These are phyloP conservation scores for Yarrowia osloensis DNA, from an alignment of 805 yeast genomes.

Conservation along the genomic window DNA sequence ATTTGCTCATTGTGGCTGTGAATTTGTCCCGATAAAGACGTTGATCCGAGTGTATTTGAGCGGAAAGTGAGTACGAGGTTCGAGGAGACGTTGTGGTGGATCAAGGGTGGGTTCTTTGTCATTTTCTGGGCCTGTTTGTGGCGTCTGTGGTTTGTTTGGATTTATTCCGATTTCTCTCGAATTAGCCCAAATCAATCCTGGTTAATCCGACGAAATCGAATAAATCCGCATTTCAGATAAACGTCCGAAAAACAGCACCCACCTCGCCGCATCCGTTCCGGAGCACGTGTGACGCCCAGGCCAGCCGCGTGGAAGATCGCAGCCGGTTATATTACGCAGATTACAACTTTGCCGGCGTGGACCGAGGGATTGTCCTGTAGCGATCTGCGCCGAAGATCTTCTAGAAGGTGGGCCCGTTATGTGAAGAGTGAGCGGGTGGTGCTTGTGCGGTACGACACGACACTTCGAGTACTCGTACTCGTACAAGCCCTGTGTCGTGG, in stretches of 20 bases:
- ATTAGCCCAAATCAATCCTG: neutral
- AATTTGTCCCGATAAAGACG: neutral
- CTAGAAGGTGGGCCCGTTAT: slow-evolving; percentile 18
- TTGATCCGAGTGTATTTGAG: neutral
- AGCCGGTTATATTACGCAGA: no score
- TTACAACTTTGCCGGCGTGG: neutral
- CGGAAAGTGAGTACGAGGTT: neutral
- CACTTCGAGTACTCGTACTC: no score
- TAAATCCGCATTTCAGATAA: no score
- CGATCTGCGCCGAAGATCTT: neutral
- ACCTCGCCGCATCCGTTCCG: neutral
- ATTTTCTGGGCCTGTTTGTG: neutral
- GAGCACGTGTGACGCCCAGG: neutral
- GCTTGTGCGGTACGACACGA: no score
- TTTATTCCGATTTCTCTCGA: neutral
- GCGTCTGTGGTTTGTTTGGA: no score
- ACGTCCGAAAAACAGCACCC: no score
- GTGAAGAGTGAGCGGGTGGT: no score
- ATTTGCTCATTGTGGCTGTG: slow-evolving; percentile 5
- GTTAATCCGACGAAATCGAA: no score
- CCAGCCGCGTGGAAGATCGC: neutral
- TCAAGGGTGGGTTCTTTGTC: no score
- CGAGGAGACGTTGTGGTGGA: no score
- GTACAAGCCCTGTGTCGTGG: no score
- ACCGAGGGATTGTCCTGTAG: neutral